Evolutionary conservation across 2,329 filamentous ascomycete genomes (phyloP).

Genomic region (Tetracladium maxilliforme): DNA sequence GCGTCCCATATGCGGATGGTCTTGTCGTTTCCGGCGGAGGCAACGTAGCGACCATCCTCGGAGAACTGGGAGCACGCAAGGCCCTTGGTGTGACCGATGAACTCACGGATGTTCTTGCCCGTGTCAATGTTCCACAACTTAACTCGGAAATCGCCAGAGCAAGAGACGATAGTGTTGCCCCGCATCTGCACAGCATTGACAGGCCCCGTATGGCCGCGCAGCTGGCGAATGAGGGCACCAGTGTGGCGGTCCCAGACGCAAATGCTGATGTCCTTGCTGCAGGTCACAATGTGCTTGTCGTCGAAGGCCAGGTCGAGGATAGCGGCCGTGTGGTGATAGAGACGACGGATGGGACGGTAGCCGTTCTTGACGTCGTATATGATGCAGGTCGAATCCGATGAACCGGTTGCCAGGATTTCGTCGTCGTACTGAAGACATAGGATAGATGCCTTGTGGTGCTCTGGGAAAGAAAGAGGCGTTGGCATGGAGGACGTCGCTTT

Average conservation of each 20-base stretch:
- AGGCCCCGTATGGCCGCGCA: conserved; percentile 76
- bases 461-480: conserved; percentile 37
- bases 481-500: conserved; percentile 31
- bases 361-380: conserved; percentile 72
- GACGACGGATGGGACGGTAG: conserved; percentile 66
- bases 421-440: conserved; percentile 92
- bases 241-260: conserved; percentile 87
- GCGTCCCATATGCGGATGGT: conserved; percentile 94
- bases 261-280: conserved; percentile 89
- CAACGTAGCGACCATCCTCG: conserved; percentile 84
- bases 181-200: conserved; percentile 95
- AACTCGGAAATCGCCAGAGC: conserved; percentile 82
- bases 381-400: conserved; percentile 82
- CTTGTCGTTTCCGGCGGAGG: conserved; percentile 89
- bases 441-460: conserved; percentile 82
- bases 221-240: conserved; percentile 58
- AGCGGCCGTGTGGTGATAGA: conserved; percentile 68
- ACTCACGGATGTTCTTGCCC: conserved; percentile 79
- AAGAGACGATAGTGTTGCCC: conserved; percentile 83
- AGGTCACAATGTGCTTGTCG: conserved; percentile 83
- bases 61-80: conserved; percentile 93
- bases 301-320: conserved; percentile 93
- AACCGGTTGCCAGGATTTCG: conserved; percentile 84
- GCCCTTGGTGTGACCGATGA: conserved; percentile 79
- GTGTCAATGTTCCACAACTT: conserved; percentile 93